Conservation (phyloP, 2,329 filamentous ascomycete species). For the Verticillium longisporum region DNA sequence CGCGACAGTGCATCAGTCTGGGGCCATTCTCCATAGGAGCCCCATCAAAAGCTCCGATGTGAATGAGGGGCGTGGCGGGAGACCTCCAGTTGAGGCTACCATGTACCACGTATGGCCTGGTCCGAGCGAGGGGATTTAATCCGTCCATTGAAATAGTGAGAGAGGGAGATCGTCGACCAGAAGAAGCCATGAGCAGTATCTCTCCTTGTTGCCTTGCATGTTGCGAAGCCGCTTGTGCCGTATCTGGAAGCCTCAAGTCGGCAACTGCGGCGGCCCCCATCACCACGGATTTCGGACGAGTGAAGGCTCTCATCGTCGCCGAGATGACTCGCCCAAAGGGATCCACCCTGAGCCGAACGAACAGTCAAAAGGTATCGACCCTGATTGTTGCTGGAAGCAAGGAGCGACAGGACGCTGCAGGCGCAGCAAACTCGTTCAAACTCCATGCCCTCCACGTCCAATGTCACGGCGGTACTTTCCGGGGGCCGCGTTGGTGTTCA, state of each 20-base stretch:
- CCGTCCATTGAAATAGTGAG: not conserved
- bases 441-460: too few species aligned
- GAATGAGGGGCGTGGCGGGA: not conserved
- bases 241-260: not conserved
- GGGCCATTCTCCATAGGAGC: not conserved
- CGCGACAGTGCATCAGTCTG: not conserved
- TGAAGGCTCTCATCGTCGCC: not conserved
- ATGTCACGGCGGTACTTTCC: too few species aligned
- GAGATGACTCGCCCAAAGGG: not conserved
- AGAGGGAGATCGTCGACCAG: not conserved
- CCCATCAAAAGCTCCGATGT: not conserved
- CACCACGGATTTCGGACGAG: not conserved
- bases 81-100: not conserved
- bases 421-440: too few species aligned
- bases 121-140: not conserved
- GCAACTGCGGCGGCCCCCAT: not conserved
- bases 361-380: not conserved
- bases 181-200: not conserved
- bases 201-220: not conserved
- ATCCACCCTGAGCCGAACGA: not conserved
- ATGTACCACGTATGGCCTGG: not conserved
- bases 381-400: not conserved
- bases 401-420: not conserved
- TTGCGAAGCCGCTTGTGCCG: not conserved
- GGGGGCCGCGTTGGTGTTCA: too few species aligned